Evolutionary conservation across 2,329 filamentous ascomycete genomes (phyloP).

Genomic region (Trichoderma guizhouense): DNA sequence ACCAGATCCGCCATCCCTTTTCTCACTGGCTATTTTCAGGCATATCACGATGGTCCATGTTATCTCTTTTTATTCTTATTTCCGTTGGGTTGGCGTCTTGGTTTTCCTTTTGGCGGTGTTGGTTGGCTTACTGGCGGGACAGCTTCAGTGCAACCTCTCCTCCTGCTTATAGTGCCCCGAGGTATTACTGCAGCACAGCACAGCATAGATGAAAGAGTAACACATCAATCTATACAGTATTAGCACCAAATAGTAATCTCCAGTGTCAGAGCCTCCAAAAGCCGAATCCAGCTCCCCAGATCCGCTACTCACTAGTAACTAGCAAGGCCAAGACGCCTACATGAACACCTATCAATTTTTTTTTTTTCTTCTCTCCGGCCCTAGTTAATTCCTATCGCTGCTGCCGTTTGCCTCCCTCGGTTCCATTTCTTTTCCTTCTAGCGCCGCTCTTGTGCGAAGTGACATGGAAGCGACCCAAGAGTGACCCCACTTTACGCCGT

Average conservation of each 20-base stretch:
- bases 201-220: not conserved
- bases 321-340: not conserved
- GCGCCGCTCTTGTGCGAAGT: not conserved
- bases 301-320: not conserved
- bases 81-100: not conserved
- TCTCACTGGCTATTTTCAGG: not conserved
- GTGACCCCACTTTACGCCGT: slow-evolving; percentile 14
- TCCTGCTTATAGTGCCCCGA: not conserved
- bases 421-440: not conserved
- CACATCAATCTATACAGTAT: not conserved
- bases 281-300: not conserved
- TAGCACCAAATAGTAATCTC: not conserved
- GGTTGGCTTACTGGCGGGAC: not conserved
- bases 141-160: not conserved
- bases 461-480: not conserved
- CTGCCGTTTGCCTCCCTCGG: not conserved
- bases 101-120: not conserved
- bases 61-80: not conserved
- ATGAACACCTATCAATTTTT: not conserved
- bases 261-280: not conserved
- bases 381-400: not conserved
- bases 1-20: not conserved
- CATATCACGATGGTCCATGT: not conserved
- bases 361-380: not conserved
- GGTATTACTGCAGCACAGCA: not conserved